Conservation (phyloP, 257 asterid genomes). For the Asclepias syriaca region DNA sequence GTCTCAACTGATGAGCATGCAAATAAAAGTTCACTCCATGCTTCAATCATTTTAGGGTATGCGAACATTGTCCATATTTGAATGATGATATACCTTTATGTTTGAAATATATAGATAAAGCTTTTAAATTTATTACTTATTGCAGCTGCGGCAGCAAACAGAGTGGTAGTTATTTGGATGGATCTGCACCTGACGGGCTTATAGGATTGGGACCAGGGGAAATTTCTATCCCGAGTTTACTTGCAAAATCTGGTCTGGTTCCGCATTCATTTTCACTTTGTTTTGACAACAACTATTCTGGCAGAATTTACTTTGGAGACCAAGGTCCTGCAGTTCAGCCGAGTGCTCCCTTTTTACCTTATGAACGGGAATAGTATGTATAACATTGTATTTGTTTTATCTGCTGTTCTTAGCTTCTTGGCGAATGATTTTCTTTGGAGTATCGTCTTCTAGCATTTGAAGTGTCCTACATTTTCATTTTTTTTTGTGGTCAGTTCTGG, state of each 20-base stretch:
- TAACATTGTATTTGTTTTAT: not conserved
- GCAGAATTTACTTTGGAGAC: conserved; percentile 75
- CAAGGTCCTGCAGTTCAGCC: conserved; percentile 58
- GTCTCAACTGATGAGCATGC: conserved; percentile 36
- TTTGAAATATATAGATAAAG: not conserved
- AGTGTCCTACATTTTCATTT: not conserved
- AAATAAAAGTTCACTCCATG: conserved; percentile 37
- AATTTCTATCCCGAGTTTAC: conserved; percentile 71
- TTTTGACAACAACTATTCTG: conserved; percentile 64
- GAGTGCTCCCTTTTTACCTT: conserved; percentile 46
- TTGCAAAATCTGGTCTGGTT: conserved; percentile 62
- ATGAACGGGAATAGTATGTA: conserved; percentile 39
- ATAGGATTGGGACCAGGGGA: conserved; percentile 81
- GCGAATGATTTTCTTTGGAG: not conserved
- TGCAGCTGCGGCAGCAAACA: conserved; percentile 84
- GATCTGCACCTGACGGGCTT: conserved; percentile 81
- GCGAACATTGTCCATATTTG: conserved; percentile 5
- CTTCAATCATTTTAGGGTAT: conserved; percentile 63
- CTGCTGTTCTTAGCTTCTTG: not conserved
- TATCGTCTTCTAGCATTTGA: conserved; percentile 10
- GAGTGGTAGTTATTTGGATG: conserved; percentile 63
- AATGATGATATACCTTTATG: conserved; percentile 6
- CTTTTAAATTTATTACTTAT: conserved; percentile 4
- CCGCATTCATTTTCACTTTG: conserved; percentile 78
- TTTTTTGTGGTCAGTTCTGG: conserved; percentile 13